Conservation (phyloP, 176 grass and related monocot genomes). For the Cymbopogon citratus region DNA sequence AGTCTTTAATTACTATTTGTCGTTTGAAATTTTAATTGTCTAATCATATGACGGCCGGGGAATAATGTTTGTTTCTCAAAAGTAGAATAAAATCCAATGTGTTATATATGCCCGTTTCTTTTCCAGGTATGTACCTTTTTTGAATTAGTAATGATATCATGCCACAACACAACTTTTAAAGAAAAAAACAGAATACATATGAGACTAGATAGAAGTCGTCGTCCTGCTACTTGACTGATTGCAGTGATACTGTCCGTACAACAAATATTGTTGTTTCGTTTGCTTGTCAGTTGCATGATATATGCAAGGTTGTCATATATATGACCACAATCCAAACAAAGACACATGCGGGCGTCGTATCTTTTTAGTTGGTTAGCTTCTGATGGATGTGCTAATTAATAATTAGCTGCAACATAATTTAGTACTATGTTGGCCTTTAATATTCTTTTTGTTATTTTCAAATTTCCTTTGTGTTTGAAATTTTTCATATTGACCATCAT, state of each 20-base stretch:
- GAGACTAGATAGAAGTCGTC: neutral
- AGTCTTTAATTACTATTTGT: neutral
- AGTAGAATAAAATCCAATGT: neutral
- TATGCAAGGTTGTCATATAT: conserved; percentile 11
- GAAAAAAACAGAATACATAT: neutral
- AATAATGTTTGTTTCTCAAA: conserved; percentile 4
- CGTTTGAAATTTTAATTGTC: neutral
- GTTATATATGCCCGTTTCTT: neutral
- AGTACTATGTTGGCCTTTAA: too few relatives aligned
- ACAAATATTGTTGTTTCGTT: neutral
- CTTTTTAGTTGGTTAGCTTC: neutral
- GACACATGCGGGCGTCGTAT: neutral
- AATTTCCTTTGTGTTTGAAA: too few relatives aligned
- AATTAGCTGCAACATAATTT: too few relatives aligned
- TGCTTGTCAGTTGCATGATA: neutral
- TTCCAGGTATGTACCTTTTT: neutral
- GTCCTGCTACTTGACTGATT: neutral
- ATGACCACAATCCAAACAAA: conserved; percentile 3
- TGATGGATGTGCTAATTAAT: neutral
- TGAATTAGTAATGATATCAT: neutral
- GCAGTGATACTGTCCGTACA: conserved; percentile 14
- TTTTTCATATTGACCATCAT: too few relatives aligned
- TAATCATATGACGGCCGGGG: neutral
- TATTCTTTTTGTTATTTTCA: too few relatives aligned
- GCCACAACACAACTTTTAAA: neutral